Percentiles rank a stretch among this genome's conserved stretches.
phyloP scores from a whole-genome alignment of 371 early-diverging fungal species.

The Actinomortierella ambigua region DNA sequence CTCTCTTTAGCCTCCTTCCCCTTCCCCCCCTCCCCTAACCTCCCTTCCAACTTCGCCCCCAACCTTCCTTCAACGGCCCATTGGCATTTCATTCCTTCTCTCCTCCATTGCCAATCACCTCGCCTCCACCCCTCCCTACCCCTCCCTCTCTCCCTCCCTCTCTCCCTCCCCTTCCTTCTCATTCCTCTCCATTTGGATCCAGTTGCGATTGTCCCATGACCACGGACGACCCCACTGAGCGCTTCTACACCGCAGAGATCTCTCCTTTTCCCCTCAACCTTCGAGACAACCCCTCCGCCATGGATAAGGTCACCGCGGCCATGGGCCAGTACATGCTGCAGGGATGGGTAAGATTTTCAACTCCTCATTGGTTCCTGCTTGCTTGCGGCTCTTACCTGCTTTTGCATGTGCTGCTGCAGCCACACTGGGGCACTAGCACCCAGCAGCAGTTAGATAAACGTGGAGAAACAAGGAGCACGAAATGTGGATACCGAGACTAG shows the following conservation, averaged over 20 bases:
- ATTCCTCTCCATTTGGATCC: not conserved
- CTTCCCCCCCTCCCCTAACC: not conserved
- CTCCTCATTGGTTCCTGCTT: too few relatives aligned
- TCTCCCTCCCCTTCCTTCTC: not conserved
- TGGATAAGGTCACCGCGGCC: conserved; percentile 36
- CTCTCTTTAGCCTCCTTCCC: too few relatives aligned
- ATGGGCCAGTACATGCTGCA: conserved; percentile 43
- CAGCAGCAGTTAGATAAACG: too few relatives aligned
- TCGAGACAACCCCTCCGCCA: conserved; percentile 1
- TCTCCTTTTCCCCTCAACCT: not conserved
- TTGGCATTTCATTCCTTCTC: too few relatives aligned
- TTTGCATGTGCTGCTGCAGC: too few relatives aligned
- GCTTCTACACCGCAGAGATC: not conserved
- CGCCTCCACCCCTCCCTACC: not conserved
- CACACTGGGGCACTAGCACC: too few relatives aligned
- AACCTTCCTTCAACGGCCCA: too few relatives aligned
- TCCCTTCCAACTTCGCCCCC: not conserved
- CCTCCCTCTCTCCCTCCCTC: not conserved
- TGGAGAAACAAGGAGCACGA: too few relatives aligned
- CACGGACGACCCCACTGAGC: not conserved
- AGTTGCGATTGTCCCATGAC: not conserved
- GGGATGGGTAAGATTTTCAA: conserved; percentile 31
- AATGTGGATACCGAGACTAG: too few relatives aligned
- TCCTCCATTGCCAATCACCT: too few relatives aligned
- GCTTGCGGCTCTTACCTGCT: too few relatives aligned